A percentile compares a stretch with the other conserved stretches of the same genome.
phyloP scores from a whole-genome alignment of 176 grass and related monocot species.

The Coix lacrymajobi region DNA sequence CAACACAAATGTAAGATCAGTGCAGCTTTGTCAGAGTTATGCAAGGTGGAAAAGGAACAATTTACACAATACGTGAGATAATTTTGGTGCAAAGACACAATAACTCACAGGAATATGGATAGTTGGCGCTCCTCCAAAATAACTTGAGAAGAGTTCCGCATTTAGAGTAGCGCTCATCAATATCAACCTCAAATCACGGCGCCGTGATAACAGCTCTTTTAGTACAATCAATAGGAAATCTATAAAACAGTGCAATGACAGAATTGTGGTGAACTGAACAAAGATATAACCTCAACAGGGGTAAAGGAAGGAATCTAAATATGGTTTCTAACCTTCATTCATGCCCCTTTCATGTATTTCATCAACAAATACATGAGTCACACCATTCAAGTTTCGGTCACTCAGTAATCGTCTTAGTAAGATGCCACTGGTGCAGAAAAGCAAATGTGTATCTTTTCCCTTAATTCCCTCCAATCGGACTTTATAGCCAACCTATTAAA shows the following conservation, averaged over 20 bases:
- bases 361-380: constrained; percentile 99
- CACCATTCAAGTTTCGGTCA: constrained; percentile 83
- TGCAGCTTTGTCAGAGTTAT: constrained; percentile 3
- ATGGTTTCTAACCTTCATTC: constrained; percentile 77
- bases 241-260: constrained; percentile 24
- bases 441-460: constrained; percentile 96
- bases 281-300: background rate
- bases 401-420: constrained; percentile 86
- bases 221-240: constrained; percentile 98
- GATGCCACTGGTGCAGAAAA: constrained; percentile 99
- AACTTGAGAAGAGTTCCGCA: constrained; percentile 93
- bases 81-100: constrained; percentile 12
- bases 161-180: constrained; percentile 99
- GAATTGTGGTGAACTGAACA: constrained; percentile 12
- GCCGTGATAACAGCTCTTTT: constrained; percentile 80
- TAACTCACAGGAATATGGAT: constrained; percentile 94
- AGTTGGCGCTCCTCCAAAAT: constrained; percentile 85
- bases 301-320: background rate
- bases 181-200: constrained; percentile 90
- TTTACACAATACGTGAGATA: constrained; percentile 1
- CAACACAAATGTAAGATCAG: constrained; percentile 12
- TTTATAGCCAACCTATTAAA: constrained; percentile 98
- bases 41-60: constrained; percentile 2
- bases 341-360: constrained; percentile 99
- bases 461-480: constrained; percentile 94